These are phyloP conservation scores for Arthroderma uncinatum DNA, from an alignment of 2,329 filamentous ascomycete species.

Conservation along the genomic window DNA sequence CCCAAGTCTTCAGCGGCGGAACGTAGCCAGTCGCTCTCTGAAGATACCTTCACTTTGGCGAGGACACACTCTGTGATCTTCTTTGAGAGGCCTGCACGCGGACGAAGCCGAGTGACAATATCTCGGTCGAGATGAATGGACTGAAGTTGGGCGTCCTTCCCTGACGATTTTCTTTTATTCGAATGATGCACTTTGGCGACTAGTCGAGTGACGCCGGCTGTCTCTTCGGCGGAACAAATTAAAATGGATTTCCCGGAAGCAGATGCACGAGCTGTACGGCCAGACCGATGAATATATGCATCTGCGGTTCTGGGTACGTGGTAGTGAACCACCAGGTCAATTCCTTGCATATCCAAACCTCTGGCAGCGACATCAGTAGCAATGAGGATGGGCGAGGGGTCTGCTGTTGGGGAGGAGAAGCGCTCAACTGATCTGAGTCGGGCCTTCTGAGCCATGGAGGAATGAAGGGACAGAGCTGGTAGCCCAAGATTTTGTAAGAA, in stretches of 20 bases:
- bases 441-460: conserved; percentile 91
- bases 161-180: conserved; percentile 46
- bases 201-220: conserved; percentile 68
- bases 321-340: conserved; percentile 88
- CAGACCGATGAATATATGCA: conserved; percentile 89
- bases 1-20: conserved; percentile 83
- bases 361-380: conserved; percentile 90
- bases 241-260: conserved; percentile 70
- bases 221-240: conserved; percentile 84
- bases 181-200: conserved; percentile 75
- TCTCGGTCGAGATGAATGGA: conserved; percentile 75
- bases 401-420: conserved; percentile 54
- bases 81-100: conserved; percentile 71
- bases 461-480: conserved; percentile 69
- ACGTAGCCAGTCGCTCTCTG: conserved; percentile 74
- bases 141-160: conserved; percentile 34
- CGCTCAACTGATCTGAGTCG: conserved; percentile 85
- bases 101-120: conserved; percentile 63
- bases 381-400: conserved; percentile 59
- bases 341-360: conserved; percentile 82
- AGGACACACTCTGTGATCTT: conserved; percentile 69
- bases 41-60: conserved; percentile 76
- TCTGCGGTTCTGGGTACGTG: conserved; percentile 86
- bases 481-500: conserved; percentile 74
- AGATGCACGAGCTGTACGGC: conserved; percentile 78